These are phyloP conservation scores for Alternaria infectoria DNA, from an alignment of 2,329 filamentous ascomycete species.

Conservation along the genomic window DNA sequence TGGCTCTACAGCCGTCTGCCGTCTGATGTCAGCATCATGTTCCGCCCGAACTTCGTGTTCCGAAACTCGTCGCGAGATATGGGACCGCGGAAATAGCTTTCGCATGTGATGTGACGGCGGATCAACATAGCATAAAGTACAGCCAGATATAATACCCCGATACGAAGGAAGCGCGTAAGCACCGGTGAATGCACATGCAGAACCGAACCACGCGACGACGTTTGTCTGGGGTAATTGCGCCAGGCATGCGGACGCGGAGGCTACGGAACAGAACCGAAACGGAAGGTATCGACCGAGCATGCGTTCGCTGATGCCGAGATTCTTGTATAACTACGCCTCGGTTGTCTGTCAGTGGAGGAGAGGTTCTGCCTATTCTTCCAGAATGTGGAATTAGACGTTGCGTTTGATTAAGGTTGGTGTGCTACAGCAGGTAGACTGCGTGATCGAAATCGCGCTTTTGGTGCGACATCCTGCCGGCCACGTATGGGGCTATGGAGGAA, in stretches of 20 bases:
- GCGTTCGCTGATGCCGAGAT: background rate
- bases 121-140: background rate
- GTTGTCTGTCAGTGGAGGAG: background rate
- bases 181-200: background rate
- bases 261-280: background rate
- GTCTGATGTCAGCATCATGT: slow-evolving; percentile 20
- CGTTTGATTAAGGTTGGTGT: slow-evolving; percentile 2
- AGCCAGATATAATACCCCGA: background rate
- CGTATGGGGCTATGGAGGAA: background rate
- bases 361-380: background rate
- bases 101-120: background rate
- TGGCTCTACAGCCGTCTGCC: slow-evolving; percentile 2
- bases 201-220: background rate
- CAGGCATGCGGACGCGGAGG: background rate
- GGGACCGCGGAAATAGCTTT: background rate
- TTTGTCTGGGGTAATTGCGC: background rate
- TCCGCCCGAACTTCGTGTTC: background rate
- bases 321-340: background rate
- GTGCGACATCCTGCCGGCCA: background rate
- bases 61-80: background rate
- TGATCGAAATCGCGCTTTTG: background rate
- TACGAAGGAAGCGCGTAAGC: background rate
- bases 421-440: slow-evolving; percentile 4
- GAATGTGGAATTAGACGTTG: background rate
- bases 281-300: background rate